Evolutionary conservation across 2,329 filamentous ascomycete species (phyloP).

Genomic region (Xylaria sp.): DNA sequence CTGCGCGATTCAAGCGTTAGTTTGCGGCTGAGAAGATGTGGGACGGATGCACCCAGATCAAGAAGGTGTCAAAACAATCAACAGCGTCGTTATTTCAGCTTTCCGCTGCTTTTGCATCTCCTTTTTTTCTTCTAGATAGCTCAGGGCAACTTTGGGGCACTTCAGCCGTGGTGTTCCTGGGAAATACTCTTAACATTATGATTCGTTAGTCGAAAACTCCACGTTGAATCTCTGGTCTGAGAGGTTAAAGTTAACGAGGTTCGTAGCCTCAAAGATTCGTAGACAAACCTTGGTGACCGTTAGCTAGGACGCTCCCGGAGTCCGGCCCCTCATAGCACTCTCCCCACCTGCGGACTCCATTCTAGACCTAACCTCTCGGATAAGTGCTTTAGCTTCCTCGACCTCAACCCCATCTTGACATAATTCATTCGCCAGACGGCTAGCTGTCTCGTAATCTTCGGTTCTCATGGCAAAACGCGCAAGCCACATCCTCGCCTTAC

Average conservation of each 20-base stretch:
- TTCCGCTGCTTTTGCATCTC: not conserved
- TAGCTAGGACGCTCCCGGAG: not conserved
- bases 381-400: conserved; percentile 92
- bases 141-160: not conserved
- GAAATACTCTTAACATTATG: not conserved
- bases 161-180: not conserved
- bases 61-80: not conserved
- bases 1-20: not conserved
- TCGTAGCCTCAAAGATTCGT: not conserved
- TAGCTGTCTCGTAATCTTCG: conserved; percentile 76
- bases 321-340: conserved; percentile 4
- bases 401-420: conserved; percentile 97
- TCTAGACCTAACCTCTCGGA: conserved; percentile 81
- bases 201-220: not conserved
- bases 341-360: conserved; percentile 56
- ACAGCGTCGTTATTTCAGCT: not conserved
- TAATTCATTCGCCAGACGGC: conserved; percentile 83
- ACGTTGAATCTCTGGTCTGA: not conserved
- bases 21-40: conserved; percentile 12
- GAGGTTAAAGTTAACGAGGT: not conserved
- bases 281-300: not conserved
- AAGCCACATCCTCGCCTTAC: conserved; percentile 92
- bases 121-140: not conserved
- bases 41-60: not conserved
- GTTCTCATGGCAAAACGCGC: conserved; percentile 79